phyloP scores from a whole-genome alignment of 2,329 filamentous ascomycete genomes.

The Botrytis aclada region DNA sequence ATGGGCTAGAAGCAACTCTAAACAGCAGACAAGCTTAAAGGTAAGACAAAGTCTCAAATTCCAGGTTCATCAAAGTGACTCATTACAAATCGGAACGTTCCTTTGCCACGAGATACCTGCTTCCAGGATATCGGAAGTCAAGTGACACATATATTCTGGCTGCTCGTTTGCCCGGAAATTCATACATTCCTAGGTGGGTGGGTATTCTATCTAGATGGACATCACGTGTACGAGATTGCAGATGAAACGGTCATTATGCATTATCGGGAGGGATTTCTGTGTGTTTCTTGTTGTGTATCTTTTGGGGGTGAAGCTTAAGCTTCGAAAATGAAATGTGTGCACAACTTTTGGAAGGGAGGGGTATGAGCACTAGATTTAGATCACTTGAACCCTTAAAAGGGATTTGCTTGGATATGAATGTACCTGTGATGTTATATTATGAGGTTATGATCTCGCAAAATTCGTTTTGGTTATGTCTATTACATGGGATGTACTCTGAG shows the following conservation, averaged over 20 bases:
- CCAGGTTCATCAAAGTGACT: conserved; percentile 14
- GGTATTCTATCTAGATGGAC: background rate
- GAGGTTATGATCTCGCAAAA: background rate
- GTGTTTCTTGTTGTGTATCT: background rate
- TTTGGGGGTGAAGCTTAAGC: background rate
- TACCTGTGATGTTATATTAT: background rate
- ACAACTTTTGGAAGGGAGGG: conserved; percentile 12
- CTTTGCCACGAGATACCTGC: conserved; percentile 20
- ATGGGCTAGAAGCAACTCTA: background rate
- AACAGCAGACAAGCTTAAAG: background rate
- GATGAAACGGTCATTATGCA: conserved; percentile 19
- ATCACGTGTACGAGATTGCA: conserved; percentile 15
- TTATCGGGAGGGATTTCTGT: conserved; percentile 9
- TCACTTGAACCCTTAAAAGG: conserved; percentile 10
- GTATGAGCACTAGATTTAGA: conserved; percentile 10
- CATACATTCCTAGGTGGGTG: background rate
- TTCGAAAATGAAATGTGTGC: conserved; percentile 13
- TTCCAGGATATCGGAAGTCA: conserved; percentile 22
- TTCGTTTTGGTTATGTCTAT: background rate
- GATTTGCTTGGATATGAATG: conserved; percentile 10
- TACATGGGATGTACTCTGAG: background rate
- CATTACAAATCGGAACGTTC: conserved; percentile 16
- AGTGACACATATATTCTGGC: conserved; percentile 16
- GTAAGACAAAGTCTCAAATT: conserved; percentile 15
- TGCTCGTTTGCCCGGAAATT: background rate